Evolutionary conservation across 2,329 filamentous ascomycete genomes (phyloP).

Genomic region (Diaporthe eres): DNA sequence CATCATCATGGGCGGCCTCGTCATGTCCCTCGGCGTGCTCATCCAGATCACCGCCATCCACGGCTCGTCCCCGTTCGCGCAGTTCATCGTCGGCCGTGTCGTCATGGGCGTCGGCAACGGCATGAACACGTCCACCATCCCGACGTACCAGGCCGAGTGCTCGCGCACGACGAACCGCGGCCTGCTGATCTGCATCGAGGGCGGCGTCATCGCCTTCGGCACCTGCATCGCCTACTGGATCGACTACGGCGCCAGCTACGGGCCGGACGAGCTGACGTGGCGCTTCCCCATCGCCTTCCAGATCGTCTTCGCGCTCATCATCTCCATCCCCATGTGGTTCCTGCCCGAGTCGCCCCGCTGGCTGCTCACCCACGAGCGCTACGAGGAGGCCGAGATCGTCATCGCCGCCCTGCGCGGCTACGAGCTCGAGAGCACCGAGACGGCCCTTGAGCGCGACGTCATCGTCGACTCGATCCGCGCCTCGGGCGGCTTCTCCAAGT

Average conservation of each 20-base stretch:
- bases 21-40: slow-evolving; percentile 73
- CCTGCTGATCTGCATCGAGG: slow-evolving; percentile 60
- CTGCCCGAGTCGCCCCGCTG: slow-evolving; percentile 59
- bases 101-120: slow-evolving; percentile 68
- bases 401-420: slow-evolving; percentile 56
- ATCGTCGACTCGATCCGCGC: slow-evolving; percentile 75
- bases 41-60: slow-evolving; percentile 64
- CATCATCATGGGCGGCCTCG: slow-evolving; percentile 67
- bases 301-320: slow-evolving; percentile 52
- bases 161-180: slow-evolving; percentile 59
- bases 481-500: slow-evolving; percentile 61
- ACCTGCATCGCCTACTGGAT: slow-evolving; percentile 61
- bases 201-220: slow-evolving; percentile 61
- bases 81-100: slow-evolving; percentile 64
- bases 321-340: slow-evolving; percentile 53
- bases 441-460: slow-evolving; percentile 70
- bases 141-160: slow-evolving; percentile 63
- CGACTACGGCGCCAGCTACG: slow-evolving; percentile 61
- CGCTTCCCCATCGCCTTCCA: slow-evolving; percentile 67
- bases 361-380: slow-evolving; percentile 54
- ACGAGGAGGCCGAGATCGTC: slow-evolving; percentile 53
- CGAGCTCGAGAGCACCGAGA: slow-evolving; percentile 68
- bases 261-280: slow-evolving; percentile 62
- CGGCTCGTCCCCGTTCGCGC: slow-evolving; percentile 52
- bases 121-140: slow-evolving; percentile 62